Base-by-base conservation (phyloP, 2,329 filamentous ascomycete genomes). In the Paracorniculantispora psalliotae region DNA sequence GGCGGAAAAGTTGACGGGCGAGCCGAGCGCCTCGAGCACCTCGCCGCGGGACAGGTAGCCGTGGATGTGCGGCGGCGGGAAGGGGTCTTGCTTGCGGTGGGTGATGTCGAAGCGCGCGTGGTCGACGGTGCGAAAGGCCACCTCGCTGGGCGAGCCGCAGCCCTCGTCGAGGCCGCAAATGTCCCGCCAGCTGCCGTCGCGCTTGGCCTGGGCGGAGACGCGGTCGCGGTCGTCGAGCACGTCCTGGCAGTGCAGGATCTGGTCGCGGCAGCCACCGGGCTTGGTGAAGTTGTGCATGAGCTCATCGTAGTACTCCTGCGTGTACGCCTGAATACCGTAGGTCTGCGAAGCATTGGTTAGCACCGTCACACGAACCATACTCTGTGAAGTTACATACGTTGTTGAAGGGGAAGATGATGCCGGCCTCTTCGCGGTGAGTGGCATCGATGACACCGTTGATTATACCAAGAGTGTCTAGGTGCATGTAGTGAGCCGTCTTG, bases 401-500 rank as follows among this genome's bases (percentile, higher is more conserved):
- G 68, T 85, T 84, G 61, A 80, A 78, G 1, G 81, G 81, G 68
- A 86, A 86, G 13, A 71, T 66, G 2, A 84, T 78, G 63, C 81
- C 85, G 62, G 74, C 81, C 15, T 81, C 78, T 17, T 77, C 77
- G 69, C 90, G 86, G 1, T 86, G 75, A 4, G 84, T 67, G 58
- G 81, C 76, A 67, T 91, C 89, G 23, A 91, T 74, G 61, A 85
- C 81, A 13, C 87, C 88, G 69, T 91, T 90, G 61, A 90, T 76
- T 61, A 91, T 87, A 35, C 87, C 87, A 0, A 91, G 72, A 0
- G 86, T 83, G 19, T 78, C 76, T 8, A 91, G 75, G 4, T 81
- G 70, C 2, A 83, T 61, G 2, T 77, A 71, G 4, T 84, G 81
- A 57, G 79, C 81, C 12, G 71, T 66, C 30, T 81, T 78, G 33